Evolutionary conservation across 331 rosid species (phyloP).

Genomic region (Acacia concinna): DNA sequence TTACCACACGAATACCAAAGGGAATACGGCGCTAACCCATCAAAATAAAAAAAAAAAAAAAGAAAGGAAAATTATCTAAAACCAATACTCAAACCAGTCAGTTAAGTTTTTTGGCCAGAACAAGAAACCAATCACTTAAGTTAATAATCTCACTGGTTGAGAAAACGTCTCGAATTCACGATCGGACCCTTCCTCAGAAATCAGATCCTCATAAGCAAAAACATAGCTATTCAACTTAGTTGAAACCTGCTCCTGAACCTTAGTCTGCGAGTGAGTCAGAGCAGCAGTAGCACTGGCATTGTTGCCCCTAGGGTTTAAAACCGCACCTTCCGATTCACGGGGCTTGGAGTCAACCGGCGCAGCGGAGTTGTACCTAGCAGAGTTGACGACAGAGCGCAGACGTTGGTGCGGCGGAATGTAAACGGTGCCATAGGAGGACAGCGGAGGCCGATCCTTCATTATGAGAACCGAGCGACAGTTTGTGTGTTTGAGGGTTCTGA

Average conservation of each 20-base stretch:
- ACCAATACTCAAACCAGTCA: background rate
- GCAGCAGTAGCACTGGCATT: conserved; percentile 3
- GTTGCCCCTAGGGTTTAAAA: conserved; percentile 25
- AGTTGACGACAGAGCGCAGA: conserved; percentile 58
- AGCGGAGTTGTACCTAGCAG: conserved; percentile 42
- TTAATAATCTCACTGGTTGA: conserved; percentile 37
- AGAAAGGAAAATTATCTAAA: background rate
- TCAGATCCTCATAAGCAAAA: conserved; percentile 50
- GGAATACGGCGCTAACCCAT: background rate
- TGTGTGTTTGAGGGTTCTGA: conserved; percentile 48
- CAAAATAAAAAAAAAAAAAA: too few species aligned
- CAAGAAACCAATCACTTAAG: background rate
- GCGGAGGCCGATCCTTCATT: conserved; percentile 91
- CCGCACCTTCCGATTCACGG: conserved; percentile 26
- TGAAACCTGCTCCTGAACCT: conserved; percentile 32
- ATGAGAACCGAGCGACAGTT: conserved; percentile 26
- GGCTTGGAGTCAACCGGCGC: conserved; percentile 45
- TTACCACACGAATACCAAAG: background rate
- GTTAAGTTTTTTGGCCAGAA: too few species aligned
- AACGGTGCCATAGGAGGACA: conserved; percentile 62
- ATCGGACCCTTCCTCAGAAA: conserved; percentile 56
- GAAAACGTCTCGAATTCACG: conserved; percentile 44
- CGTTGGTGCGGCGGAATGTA: conserved; percentile 94
- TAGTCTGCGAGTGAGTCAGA: conserved; percentile 27
- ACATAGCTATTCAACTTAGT: conserved; percentile 29